phyloP scores from a whole-genome alignment of 164 flowering plant genomes.

The Protea cynaroides region DNA sequence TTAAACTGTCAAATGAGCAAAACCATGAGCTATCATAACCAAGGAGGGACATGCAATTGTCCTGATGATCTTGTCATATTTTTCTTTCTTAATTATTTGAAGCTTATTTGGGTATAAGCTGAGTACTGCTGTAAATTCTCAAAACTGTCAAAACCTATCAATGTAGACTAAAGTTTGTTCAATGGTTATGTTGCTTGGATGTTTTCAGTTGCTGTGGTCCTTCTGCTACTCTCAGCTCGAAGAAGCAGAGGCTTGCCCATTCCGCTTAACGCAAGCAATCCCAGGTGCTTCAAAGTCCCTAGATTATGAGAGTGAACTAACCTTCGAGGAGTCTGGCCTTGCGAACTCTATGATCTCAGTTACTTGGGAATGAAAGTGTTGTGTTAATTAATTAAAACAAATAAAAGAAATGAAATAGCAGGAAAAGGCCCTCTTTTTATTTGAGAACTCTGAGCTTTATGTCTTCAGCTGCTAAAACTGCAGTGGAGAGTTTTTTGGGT shows the following conservation, averaged over 20 bases:
- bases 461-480: too few species aligned
- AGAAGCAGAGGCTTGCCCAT: conserved; percentile 47
- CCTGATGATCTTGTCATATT: too few species aligned
- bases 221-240: conserved; percentile 63
- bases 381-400: too few species aligned
- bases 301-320: conserved; percentile 50
- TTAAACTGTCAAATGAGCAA: too few species aligned
- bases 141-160: neutral
- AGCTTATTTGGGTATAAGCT: too few species aligned
- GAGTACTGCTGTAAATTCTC: neutral
- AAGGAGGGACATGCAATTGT: too few species aligned
- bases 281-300: conserved; percentile 78
- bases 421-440: too few species aligned
- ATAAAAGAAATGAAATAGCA: too few species aligned
- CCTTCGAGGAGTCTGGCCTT: conserved; percentile 74
- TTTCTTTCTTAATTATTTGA: too few species aligned
- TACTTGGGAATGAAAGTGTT: conserved; percentile 62
- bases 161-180: neutral
- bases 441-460: too few species aligned
- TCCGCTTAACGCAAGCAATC: conserved; percentile 70
- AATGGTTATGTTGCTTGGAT: neutral
- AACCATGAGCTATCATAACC: too few species aligned
- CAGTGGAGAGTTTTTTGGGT: too few species aligned
- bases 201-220: conserved; percentile 91
- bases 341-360: conserved; percentile 84